phyloP scores from a whole-genome alignment of 2,329 filamentous ascomycete species.

The Colletotrichum sp. region DNA sequence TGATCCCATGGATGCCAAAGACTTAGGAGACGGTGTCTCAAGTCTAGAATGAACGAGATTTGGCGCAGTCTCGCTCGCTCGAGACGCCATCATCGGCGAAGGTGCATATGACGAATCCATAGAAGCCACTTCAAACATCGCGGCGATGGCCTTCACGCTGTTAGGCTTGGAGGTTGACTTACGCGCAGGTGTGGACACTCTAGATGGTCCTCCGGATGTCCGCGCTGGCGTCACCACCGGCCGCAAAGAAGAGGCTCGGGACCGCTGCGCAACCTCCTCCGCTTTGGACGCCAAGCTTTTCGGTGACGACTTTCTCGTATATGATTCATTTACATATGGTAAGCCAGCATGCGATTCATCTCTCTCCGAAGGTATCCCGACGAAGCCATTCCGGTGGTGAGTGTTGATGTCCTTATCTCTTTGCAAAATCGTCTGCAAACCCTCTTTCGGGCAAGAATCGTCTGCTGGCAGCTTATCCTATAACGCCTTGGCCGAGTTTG shows the following conservation, averaged over 20 bases:
- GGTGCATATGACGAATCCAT: conserved; percentile 26
- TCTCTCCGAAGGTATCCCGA: background rate
- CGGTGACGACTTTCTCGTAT: background rate
- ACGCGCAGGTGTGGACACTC: background rate
- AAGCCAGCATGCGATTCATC: background rate
- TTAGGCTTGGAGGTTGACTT: conserved; percentile 31
- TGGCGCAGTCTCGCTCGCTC: background rate
- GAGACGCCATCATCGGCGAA: conserved; percentile 3
- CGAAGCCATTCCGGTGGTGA: background rate
- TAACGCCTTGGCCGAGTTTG: background rate
- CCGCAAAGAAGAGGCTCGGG: background rate
- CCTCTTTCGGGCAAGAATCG: background rate
- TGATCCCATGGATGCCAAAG: conserved; percentile 18
- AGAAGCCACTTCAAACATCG: conserved; percentile 51
- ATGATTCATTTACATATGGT: background rate
- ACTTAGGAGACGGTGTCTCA: conserved; percentile 24
- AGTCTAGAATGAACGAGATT: conserved; percentile 8
- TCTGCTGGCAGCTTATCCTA: background rate
- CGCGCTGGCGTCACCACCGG: background rate
- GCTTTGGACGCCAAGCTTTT: conserved; percentile 7
- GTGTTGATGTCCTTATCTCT: background rate
- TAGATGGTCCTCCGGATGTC: background rate
- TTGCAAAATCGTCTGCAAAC: background rate
- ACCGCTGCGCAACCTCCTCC: conserved; percentile 2
- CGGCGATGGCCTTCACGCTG: conserved; percentile 56